These are phyloP conservation scores for Drechslerella dactyloides DNA, from an alignment of 2,329 filamentous ascomycete species.

Conservation along the genomic window DNA sequence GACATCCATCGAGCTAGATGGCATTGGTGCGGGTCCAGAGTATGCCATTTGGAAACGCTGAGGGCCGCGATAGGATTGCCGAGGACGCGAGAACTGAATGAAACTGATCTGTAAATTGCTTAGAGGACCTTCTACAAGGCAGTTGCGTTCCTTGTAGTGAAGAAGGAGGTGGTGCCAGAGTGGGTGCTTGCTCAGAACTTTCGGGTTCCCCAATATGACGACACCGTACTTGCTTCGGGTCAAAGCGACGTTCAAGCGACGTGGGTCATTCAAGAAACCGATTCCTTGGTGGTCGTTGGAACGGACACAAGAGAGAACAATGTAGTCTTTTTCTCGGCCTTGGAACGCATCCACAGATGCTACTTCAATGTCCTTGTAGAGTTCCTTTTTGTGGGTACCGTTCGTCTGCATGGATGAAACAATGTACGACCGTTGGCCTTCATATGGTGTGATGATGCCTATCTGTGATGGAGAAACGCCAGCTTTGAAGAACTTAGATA, in stretches of 20 bases:
- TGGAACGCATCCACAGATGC: slow-evolving; percentile 99
- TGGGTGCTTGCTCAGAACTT: slow-evolving; percentile 95
- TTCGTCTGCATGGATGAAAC: slow-evolving; percentile 99
- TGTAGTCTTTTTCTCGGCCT: slow-evolving; percentile 98
- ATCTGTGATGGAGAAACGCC: slow-evolving; percentile 93
- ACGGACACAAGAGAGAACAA: slow-evolving; percentile 94
- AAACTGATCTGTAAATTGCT: slow-evolving; percentile 95
- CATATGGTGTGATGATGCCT: slow-evolving; percentile 97
- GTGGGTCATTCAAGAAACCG: slow-evolving; percentile 95
- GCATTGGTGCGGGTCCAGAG: slow-evolving; percentile 61
- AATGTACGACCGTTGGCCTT: slow-evolving; percentile 96
- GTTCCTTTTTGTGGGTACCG: slow-evolving; percentile 96
- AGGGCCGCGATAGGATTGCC: slow-evolving; percentile 86
- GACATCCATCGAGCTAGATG: slow-evolving; percentile 20
- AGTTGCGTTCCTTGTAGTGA: slow-evolving; percentile 97
- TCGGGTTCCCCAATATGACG: slow-evolving; percentile 95
- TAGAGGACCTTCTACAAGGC: slow-evolving; percentile 91
- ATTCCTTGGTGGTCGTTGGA: slow-evolving; percentile 99
- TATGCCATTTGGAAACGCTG: slow-evolving; percentile 85
- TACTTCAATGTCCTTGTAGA: slow-evolving; percentile 98
- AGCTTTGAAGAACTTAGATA: slow-evolving; percentile 98
- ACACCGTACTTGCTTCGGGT: slow-evolving; percentile 96
- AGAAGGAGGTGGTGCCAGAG: slow-evolving; percentile 94
- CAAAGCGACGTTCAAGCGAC: slow-evolving; percentile 93
- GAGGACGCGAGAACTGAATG: slow-evolving; percentile 91